These are phyloP conservation scores for Eucalyptus melliodora DNA, from an alignment of 345 rosid species.

Conservation along the genomic window DNA sequence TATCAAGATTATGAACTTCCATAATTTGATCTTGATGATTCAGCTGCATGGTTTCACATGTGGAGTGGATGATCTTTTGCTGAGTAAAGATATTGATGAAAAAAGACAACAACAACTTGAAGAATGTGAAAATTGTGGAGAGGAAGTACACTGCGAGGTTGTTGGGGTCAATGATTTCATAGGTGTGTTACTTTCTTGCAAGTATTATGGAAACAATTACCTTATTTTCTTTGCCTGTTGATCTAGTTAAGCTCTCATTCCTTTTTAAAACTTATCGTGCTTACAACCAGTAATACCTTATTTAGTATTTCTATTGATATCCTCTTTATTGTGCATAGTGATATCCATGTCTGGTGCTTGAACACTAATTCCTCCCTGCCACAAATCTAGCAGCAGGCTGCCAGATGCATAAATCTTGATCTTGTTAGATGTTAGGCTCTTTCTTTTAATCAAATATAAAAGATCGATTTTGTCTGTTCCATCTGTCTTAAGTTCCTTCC, in stretches of 20 bases:
- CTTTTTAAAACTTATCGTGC: background rate
- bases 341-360: background rate
- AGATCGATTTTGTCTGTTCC: background rate
- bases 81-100: conserved; percentile 48
- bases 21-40: conserved; percentile 11
- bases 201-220: background rate
- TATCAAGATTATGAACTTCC: background rate
- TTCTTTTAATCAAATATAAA: background rate
- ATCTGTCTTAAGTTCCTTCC: background rate
- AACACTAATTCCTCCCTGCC: background rate
- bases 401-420: background rate
- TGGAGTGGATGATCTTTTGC: conserved; percentile 93
- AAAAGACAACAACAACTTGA: conserved; percentile 69
- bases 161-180: conserved; percentile 34
- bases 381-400: background rate
- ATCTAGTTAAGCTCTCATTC: background rate
- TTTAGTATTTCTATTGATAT: background rate
- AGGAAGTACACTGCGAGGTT: conserved; percentile 56
- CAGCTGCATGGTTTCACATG: conserved; percentile 98
- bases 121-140: conserved; percentile 58
- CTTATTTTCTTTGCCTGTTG: background rate
- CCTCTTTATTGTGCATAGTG: background rate
- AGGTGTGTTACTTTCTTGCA: conserved; percentile 25
- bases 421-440: background rate
- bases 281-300: background rate